Evolutionary conservation across 2,329 filamentous ascomycete genomes (phyloP).

Genomic region (Didymella arachidicola): DNA sequence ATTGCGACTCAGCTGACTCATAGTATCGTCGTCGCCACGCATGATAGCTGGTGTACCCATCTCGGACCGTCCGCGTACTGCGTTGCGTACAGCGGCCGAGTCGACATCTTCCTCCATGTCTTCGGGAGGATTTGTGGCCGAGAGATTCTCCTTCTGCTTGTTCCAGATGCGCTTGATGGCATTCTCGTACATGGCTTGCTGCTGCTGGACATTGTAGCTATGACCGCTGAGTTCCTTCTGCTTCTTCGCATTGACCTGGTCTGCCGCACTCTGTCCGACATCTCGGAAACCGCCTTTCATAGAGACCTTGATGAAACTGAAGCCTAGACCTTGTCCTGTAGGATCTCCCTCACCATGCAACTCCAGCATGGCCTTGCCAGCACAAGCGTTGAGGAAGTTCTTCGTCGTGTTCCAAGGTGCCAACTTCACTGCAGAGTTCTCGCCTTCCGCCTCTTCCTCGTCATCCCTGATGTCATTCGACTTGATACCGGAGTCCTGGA

Average conservation of each 20-base stretch:
- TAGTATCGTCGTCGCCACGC: constrained; percentile 73
- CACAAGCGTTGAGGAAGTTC: constrained; percentile 92
- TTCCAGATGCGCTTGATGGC: constrained; percentile 94
- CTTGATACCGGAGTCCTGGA: constrained; percentile 89
- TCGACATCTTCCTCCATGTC: constrained; percentile 74
- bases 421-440: constrained; percentile 85
- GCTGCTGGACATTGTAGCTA: constrained; percentile 95
- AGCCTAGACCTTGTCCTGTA: constrained; percentile 89
- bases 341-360: constrained; percentile 95
- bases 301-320: constrained; percentile 96
- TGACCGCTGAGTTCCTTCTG: constrained; percentile 79
- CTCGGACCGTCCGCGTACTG: constrained; percentile 64
- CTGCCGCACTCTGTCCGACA: constrained; percentile 85
- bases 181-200: constrained; percentile 90
- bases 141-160: constrained; percentile 80
- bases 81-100: constrained; percentile 55
- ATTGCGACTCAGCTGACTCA: constrained; percentile 59
- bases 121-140: constrained; percentile 75
- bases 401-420: constrained; percentile 97
- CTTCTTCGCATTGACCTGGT: constrained; percentile 81
- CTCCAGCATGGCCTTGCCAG: constrained; percentile 95
- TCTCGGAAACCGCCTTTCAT: constrained; percentile 99
- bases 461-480: constrained; percentile 69
- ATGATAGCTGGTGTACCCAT: constrained; percentile 65
- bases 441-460: constrained; percentile 68